Conservation (phyloP, 1,284 basidiomycete genomes). For the Microbotryomycetes sp. region DNA sequence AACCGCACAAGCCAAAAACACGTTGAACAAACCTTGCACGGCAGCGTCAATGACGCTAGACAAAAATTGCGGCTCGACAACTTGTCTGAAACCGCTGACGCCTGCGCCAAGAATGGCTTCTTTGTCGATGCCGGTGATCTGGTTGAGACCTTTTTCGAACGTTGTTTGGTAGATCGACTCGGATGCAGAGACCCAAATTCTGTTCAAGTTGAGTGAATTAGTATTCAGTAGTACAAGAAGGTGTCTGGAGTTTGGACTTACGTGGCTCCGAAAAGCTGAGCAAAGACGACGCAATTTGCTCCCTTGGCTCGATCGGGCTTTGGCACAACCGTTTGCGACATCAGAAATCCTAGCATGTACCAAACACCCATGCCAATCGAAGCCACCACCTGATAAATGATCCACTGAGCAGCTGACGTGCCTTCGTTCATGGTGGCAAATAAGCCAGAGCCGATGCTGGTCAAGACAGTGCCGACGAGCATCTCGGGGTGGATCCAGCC, state of each 20-base stretch:
- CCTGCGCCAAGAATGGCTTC: conserved; percentile 12
- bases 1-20: conserved; percentile 19
- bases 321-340: conserved; percentile 6
- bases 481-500: conserved; percentile 32
- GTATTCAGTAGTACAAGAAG: no score
- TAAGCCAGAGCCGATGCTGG: conserved; percentile 19
- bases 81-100: conserved; percentile 20
- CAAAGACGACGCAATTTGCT: conserved; percentile 21
- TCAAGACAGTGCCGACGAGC: conserved; percentile 10
- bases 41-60: conserved; percentile 11
- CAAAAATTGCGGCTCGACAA: conserved; percentile 10
- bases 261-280: conserved; percentile 21
- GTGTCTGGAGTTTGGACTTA: no score
- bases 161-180: conserved; percentile 20
- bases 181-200: conserved; percentile 16
- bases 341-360: conserved; percentile 1
- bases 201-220: no score
- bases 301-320: conserved; percentile 12
- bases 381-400: conserved; percentile 18
- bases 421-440: conserved; percentile 9
- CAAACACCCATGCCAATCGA: conserved; percentile 17
- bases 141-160: conserved; percentile 16
- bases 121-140: conserved; percentile 18
- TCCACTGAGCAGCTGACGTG: conserved; percentile 14
- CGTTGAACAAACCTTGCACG: conserved; percentile 5